Base-by-base conservation (phyloP, 108 stramenopile species). In the Nitzschia inconspicua region DNA sequence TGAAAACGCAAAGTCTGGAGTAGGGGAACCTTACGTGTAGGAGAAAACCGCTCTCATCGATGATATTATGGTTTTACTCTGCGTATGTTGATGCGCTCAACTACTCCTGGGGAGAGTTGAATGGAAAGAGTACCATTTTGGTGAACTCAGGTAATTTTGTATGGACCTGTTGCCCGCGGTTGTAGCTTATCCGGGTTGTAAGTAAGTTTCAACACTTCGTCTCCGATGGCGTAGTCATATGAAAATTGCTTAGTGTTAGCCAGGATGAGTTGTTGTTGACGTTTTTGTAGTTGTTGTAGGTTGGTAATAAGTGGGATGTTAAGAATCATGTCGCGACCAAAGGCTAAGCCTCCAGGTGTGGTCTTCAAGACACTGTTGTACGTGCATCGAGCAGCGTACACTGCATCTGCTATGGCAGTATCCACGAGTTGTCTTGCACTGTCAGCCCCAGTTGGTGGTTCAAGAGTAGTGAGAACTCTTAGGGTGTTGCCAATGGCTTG, bases 51-150 rank as follows among this genome's bases (percentile, higher is more conserved):
- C n/a, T n/a, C n/a, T n/a, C n/a, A n/a, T n/a, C n/a, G n/a, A n/a
- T n/a, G n/a, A n/a, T n/a, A n/a, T n/a, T n/a, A n/a, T n/a, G n/a
- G n/a, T n/a, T n/a, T n/a, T n/a, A n/a, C n/a, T n/a, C n/a, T n/a
- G n/a, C n/a, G n/a, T n/a, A n/a, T n/a, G n/a, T n/a, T n/a, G n/a
- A n/a, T n/a, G n/a, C n/a, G n/a, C n/a, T n/a, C n/a, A n/a, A n/a
- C n/a, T n/a, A n/a, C n/a, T n/a, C n/a, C n/a, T n/a, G n/a, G n/a
- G n/a, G n/a, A n/a, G n/a, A n/a, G 51, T 39, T 41, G 37, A 34
- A 75, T 71, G 2, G 63, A 71, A 3, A 79, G 19, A 22, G 69
- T 75, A 16, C 73, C 73, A 63, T 79, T 79, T 5, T 44, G 34
- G 26, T 67, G 65, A 23, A 79, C 78, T 51, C 44, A 46, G 22